Conservation (phyloP, 805 yeast genomes). For the Metschnikowia baotianmanensis region DNA sequence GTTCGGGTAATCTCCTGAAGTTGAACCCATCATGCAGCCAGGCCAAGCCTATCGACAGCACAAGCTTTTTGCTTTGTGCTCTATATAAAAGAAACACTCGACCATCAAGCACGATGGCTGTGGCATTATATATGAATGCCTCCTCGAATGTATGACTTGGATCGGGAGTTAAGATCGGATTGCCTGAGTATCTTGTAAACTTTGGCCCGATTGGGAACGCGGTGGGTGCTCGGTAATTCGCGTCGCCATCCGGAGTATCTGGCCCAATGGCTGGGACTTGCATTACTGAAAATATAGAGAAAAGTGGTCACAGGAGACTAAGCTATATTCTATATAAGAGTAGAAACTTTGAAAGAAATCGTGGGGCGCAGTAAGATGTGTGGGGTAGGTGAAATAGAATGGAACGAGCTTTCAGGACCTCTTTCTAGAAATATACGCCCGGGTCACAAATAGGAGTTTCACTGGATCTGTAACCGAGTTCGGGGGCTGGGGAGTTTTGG, state of each 20-base stretch:
- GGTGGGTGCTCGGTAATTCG: conserved; percentile 31
- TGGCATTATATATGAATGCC: conserved; percentile 41
- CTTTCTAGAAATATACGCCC: too few relatives aligned
- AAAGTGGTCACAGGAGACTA: neutral
- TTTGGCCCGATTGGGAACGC: conserved; percentile 41
- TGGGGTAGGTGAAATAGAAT: too few relatives aligned
- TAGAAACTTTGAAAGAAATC: neutral
- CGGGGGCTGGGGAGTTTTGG: too few relatives aligned
- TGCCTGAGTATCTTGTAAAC: conserved; percentile 31
- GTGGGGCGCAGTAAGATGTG: too few relatives aligned
- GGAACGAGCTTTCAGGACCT: too few relatives aligned
- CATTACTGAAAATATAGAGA: neutral
- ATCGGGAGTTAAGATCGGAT: conserved; percentile 39
- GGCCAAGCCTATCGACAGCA: conserved; percentile 39
- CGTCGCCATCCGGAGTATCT: conserved; percentile 31
- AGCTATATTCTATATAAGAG: neutral
- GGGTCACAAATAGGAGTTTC: too few relatives aligned
- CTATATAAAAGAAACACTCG: conserved; percentile 37
- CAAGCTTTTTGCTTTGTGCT: conserved; percentile 35
- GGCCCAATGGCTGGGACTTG: conserved; percentile 26
- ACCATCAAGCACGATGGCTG: conserved; percentile 40
- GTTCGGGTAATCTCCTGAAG: conserved; percentile 29
- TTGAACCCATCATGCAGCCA: conserved; percentile 40
- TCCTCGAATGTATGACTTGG: conserved; percentile 37
- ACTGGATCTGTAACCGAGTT: too few relatives aligned